Evolutionary conservation across 2,329 filamentous ascomycete species (phyloP), one percentile per base, ranked within the genome.

Genomic region (Alternaria gaisen): DNA sequence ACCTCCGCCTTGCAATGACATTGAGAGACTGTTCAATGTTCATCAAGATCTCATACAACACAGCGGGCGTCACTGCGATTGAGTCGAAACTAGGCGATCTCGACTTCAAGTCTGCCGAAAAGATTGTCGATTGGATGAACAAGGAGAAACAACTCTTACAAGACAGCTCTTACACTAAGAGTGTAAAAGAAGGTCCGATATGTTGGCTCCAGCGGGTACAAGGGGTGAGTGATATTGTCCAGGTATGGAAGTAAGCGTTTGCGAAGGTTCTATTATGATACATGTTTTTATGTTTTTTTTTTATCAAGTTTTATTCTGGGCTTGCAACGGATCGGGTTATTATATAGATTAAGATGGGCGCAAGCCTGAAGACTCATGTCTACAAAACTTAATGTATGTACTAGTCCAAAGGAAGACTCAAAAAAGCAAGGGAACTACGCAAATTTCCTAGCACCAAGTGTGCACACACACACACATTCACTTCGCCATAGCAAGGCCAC

Each of bases 11-110:
- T 16, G 82, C 82, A 10, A 84, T 83, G 82, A 83, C 82, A 2
- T 64, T 84, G 12, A 72, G 82, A 34, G 82, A 84, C 58, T 83
- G 81, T 60, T 81, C 82, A 4, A 65, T 83, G 6, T 83, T 82
- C 61, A 66, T 83, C 32, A 68, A 70, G 14, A 67, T 76, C 10
- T 58, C 63, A 0, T 72, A 67, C 32, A 38, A 56, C 1, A 14
- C 55, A 4, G 30, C 51, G 4, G 43, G 50, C 14, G 50, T 61
- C 1, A 53, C 52, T 8, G 51, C 36, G 10, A 73, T 83, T 14
- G 80, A 81, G 36, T 79, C 78, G 10, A 77, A 80, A 43, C 68
- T 84, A 4, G 82, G 77, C 0, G 82, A 84, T 65, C 73, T 84
- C 6, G 82, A 84, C 57, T 75, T 81, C 65, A 84, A 84, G 66